Percentiles rank a stretch among this genome's conserved stretches.
Conservation (phyloP, 805 yeast genomes). For the Wickerhamiella dianesei region DNA sequence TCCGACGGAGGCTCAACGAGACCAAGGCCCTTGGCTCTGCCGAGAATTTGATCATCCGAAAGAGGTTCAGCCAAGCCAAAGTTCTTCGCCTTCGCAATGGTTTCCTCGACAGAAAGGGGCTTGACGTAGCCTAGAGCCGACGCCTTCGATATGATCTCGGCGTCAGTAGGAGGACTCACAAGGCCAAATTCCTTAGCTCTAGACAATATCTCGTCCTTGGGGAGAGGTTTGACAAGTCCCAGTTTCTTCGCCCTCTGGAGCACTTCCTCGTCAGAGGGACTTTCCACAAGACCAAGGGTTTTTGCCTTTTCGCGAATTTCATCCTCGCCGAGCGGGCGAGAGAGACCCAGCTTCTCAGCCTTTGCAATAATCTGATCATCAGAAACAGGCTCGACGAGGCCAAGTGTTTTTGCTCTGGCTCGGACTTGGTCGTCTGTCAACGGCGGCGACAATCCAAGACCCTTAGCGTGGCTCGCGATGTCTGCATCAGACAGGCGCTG, state of each 20-base stretch:
- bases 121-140: conserved; percentile 9
- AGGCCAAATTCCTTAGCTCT: conserved; percentile 12
- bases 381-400: conserved; percentile 6
- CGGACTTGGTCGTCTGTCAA: conserved; percentile 4
- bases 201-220: conserved; percentile 5
- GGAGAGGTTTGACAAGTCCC: conserved; percentile 15
- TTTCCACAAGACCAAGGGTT: conserved; percentile 7
- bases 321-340: conserved; percentile 26
- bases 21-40: conserved; percentile 57
- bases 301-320: conserved; percentile 30
- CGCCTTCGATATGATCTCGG: conserved; percentile 6
- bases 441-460: conserved; percentile 16
- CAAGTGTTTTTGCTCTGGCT: conserved; percentile 17
- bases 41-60: conserved; percentile 26
- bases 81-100: conserved; percentile 13
- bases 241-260: conserved; percentile 17
- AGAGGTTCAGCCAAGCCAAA: conserved; percentile 18
- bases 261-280: conserved; percentile 42
- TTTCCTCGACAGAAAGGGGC: conserved; percentile 7
- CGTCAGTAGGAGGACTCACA: conserved; percentile 4
- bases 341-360: conserved; percentile 59
- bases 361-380: conserved; percentile 21
- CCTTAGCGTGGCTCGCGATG: conserved; percentile 5
- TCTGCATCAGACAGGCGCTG: conserved; percentile 8
- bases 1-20: conserved; percentile 34